Conservation (phyloP, 441 rosid genomes). For the Croton setiger region DNA sequence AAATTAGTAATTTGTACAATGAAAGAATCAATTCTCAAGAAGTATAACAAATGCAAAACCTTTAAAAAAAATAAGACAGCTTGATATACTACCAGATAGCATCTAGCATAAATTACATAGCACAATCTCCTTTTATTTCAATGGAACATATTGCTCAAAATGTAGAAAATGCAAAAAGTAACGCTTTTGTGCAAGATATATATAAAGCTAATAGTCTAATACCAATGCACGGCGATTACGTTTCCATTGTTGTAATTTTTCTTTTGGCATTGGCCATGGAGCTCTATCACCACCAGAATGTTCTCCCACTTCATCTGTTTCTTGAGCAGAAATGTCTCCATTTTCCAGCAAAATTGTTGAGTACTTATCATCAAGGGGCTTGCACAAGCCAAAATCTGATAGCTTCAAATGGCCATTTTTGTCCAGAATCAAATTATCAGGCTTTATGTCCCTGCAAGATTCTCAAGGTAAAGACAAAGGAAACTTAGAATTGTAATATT, state of each 20-base stretch:
- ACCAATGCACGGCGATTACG: slow-evolving; percentile 97
- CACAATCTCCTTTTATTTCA: neutral
- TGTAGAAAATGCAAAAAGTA: neutral
- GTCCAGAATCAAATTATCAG: slow-evolving; percentile 89
- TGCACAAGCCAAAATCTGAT: slow-evolving; percentile 97
- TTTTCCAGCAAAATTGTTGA: slow-evolving; percentile 73
- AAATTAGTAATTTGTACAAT: slow-evolving; percentile 11
- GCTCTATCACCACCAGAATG: slow-evolving; percentile 43
- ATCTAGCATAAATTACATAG: neutral
- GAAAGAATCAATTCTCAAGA: slow-evolving; percentile 17
- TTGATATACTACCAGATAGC: slow-evolving; percentile 6
- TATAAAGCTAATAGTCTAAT: slow-evolving; percentile 31
- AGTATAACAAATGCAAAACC: slow-evolving; percentile 2
- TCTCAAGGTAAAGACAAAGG: slow-evolving; percentile 24
- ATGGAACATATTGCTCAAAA: neutral
- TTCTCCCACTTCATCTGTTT: slow-evolving; percentile 40
- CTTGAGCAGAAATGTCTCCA: slow-evolving; percentile 52
- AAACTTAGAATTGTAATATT: slow-evolving; percentile 12
- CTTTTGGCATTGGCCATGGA: slow-evolving; percentile 90
- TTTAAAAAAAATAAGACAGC: neutral
- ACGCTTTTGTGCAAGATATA: slow-evolving; percentile 10
- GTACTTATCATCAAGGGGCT: slow-evolving; percentile 86
- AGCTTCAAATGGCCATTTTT: slow-evolving; percentile 94
- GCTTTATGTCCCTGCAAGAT: slow-evolving; percentile 79
- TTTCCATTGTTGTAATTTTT: slow-evolving; percentile 75